phyloP scores from a whole-genome alignment of 164 flowering plant species.

The Chimonanthus praecox region DNA sequence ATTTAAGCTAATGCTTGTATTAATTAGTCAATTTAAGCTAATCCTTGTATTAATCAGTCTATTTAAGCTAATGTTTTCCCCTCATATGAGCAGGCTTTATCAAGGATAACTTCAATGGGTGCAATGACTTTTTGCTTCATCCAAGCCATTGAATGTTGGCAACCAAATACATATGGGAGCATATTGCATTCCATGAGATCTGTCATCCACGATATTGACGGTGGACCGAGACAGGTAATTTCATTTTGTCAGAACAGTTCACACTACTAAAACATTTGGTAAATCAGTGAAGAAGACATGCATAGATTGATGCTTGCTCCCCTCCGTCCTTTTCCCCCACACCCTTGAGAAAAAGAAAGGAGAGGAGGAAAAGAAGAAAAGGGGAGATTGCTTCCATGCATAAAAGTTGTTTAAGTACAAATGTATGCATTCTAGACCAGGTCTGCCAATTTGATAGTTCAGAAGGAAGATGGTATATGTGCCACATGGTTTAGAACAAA shows the following conservation, averaged over 20 bases:
- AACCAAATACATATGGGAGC: slow-evolving; percentile 67
- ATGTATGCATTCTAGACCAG: too few relatives aligned
- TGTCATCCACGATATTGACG: slow-evolving; percentile 42
- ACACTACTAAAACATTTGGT: background rate
- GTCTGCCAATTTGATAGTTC: too few relatives aligned
- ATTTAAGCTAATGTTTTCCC: background rate
- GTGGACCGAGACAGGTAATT: slow-evolving; percentile 64
- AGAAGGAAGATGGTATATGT: too few relatives aligned
- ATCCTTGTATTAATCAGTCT: background rate
- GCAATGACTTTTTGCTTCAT: slow-evolving; percentile 87
- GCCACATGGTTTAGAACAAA: too few relatives aligned
- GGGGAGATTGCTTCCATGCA: too few relatives aligned
- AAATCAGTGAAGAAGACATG: background rate
- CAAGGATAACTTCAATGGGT: slow-evolving; percentile 75
- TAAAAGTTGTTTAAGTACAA: too few relatives aligned
- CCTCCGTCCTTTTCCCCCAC: too few relatives aligned
- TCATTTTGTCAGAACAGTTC: background rate
- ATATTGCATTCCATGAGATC: slow-evolving; percentile 64
- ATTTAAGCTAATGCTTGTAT: too few relatives aligned
- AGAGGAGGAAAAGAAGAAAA: background rate
- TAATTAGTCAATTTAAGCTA: background rate
- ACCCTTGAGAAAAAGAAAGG: too few relatives aligned
- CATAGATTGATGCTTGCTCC: too few relatives aligned
- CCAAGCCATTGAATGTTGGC: slow-evolving; percentile 76
- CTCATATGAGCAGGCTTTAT: slow-evolving; percentile 48